A percentile compares a stretch with the other conserved stretches of the same genome.
phyloP scores from a whole-genome alignment of 176 grass and related monocot species.

The Hordeum vulgare region DNA sequence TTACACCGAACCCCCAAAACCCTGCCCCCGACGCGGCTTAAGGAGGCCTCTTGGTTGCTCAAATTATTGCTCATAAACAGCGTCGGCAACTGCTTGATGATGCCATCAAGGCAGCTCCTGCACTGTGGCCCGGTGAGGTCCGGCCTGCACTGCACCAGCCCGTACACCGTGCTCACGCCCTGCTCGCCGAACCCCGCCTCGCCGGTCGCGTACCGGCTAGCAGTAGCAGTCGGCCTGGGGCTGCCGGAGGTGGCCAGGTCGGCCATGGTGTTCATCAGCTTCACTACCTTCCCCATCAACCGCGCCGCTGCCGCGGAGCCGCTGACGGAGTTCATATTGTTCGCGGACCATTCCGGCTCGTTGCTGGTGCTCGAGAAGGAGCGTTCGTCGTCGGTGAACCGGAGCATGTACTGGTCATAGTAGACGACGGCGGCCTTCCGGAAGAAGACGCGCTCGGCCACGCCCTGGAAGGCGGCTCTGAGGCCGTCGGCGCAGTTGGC shows the following conservation, averaged over 20 bases:
- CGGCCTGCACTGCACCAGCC: constrained; percentile 26
- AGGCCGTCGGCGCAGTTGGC: not conserved
- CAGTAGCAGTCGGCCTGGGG: not conserved
- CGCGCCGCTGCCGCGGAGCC: not conserved
- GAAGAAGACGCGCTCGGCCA: not conserved
- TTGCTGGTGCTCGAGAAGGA: not conserved
- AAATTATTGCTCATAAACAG: not conserved
- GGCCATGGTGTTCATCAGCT: not conserved
- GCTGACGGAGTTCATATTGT: not conserved
- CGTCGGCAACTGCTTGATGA: not conserved
- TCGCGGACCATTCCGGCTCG: not conserved
- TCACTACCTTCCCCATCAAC: not conserved
- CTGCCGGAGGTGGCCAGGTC: not conserved
- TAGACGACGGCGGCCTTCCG: constrained; percentile 6
- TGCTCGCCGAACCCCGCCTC: not conserved
- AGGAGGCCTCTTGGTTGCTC: not conserved
- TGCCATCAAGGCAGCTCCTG: constrained; percentile 20
- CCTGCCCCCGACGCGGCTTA: not conserved
- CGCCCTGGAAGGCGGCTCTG: not conserved
- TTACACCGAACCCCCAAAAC: constrained; percentile 22
- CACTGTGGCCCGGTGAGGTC: not conserved
- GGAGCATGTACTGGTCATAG: constrained; percentile 26
- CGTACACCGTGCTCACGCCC: not conserved
- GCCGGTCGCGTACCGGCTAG: constrained; percentile 2
- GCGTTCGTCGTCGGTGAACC: constrained; percentile 9